Conservation (phyloP, 805 yeast species). For the Cyberlindnera samutprakarnensis region DNA sequence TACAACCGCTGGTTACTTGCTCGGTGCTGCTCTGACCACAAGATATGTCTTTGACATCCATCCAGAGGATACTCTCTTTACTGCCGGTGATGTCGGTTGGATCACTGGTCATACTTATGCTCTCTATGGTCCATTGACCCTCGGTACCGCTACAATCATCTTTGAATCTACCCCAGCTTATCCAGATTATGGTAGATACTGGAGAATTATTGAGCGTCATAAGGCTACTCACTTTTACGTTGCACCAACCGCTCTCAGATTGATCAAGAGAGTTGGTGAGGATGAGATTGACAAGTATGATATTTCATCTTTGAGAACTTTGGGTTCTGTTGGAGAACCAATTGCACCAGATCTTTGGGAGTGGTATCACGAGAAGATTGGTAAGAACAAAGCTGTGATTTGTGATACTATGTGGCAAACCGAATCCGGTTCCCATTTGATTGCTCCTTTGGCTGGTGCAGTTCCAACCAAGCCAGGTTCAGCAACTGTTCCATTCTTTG, state of each 20-base stretch:
- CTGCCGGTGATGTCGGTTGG: constrained; percentile 99
- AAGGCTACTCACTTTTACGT: constrained; percentile 94
- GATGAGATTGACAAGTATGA: constrained; percentile 74
- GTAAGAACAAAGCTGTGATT: constrained; percentile 82
- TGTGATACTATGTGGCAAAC: constrained; percentile 99
- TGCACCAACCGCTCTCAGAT: constrained; percentile 96
- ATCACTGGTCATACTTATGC: constrained; percentile 98
- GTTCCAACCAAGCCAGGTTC: constrained; percentile 96
- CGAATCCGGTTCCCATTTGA: constrained; percentile 92
- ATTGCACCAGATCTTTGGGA: constrained; percentile 98
- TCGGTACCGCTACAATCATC: constrained; percentile 87
- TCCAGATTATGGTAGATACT: constrained; percentile 91
- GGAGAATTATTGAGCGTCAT: constrained; percentile 91
- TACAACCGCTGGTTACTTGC: constrained; percentile 86
- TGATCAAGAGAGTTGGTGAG: constrained; percentile 86
- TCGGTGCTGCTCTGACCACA: constrained; percentile 89
- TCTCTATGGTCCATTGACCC: constrained; percentile 82
- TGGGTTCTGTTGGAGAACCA: constrained; percentile 98
- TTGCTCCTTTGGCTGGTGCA: constrained; percentile 92
- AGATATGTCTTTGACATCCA: constrained; percentile 92
- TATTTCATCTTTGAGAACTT: constrained; percentile 77
- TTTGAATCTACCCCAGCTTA: constrained; percentile 98
- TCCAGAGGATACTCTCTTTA: constrained; percentile 79
- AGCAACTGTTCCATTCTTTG: constrained; percentile 95
- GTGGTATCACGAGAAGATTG: constrained; percentile 93